A percentile compares a stretch with the other conserved stretches of the same genome.
Conservation (phyloP, 169 alveolate species). For the Plasmodium cynomolgi region DNA sequence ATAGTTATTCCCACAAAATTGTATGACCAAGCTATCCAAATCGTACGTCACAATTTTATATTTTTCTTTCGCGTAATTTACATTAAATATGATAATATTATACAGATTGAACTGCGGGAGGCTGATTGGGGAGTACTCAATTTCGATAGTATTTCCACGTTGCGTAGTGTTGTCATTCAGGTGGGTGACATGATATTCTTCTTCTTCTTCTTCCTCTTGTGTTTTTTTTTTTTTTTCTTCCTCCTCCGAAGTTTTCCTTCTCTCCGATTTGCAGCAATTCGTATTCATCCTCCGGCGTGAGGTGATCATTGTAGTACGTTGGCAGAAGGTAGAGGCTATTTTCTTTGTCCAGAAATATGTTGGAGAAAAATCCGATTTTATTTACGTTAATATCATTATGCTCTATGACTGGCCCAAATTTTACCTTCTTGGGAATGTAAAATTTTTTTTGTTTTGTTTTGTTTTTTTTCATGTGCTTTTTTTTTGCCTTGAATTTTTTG, state of each 20-base stretch:
- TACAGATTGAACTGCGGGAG: conserved; percentile 7
- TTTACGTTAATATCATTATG: conserved; percentile 41
- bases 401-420: conserved; percentile 47
- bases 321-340: conserved; percentile 10
- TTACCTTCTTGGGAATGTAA: conserved; percentile 31
- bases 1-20: conserved; percentile 5
- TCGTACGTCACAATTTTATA: conserved; percentile 15
- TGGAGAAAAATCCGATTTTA: conserved; percentile 39
- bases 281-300: conserved; percentile 43
- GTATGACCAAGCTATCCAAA: conserved; percentile 16
- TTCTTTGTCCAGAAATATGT: conserved; percentile 17
- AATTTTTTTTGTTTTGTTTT: background rate
- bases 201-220: background rate
- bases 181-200: background rate
- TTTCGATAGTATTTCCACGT: background rate
- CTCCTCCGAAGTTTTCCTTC: background rate
- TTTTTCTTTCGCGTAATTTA: conserved; percentile 20
- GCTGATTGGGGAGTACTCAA: conserved; percentile 46
- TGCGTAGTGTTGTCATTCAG: background rate
- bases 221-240: background rate
- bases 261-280: background rate
- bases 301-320: conserved; percentile 14
- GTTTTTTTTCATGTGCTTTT: background rate
- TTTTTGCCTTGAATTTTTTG: background rate
- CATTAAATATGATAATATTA: conserved; percentile 19